Evolutionary conservation across 257 asterid genomes (phyloP).

Genomic region (Solanum gracilifrons): DNA sequence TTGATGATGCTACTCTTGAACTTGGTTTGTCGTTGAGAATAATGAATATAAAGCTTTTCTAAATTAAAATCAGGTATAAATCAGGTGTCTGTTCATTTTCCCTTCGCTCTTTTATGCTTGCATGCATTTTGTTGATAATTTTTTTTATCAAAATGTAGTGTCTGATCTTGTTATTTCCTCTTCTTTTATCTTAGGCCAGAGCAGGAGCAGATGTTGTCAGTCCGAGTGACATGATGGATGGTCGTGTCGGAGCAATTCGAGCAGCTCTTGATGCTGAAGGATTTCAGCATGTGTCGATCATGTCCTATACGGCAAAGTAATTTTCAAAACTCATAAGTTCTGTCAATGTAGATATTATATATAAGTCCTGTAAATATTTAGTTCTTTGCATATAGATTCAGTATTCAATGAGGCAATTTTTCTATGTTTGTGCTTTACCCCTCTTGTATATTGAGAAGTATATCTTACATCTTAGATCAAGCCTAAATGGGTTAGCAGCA

Average conservation of each 20-base stretch:
- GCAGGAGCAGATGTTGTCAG: constrained; percentile 99
- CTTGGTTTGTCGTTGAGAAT: not conserved
- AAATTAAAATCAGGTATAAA: not conserved
- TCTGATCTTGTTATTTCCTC: not conserved
- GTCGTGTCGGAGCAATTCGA: constrained; percentile 94
- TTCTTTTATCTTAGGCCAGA: constrained; percentile 47
- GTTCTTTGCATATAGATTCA: not conserved
- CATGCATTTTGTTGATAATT: not conserved
- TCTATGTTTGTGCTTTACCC: not conserved
- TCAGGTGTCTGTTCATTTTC: not conserved
- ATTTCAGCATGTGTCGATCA: constrained; percentile 72
- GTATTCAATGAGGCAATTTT: not conserved
- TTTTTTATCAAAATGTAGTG: not conserved
- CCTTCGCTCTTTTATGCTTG: not conserved
- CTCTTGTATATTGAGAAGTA: not conserved
- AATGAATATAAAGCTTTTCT: not conserved
- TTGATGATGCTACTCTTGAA: not conserved
- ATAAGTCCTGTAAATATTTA: not conserved
- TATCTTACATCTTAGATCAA: not conserved
- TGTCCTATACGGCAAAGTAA: constrained; percentile 97
- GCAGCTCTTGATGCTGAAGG: constrained; percentile 90
- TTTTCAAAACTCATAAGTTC: not conserved
- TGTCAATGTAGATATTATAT: not conserved
- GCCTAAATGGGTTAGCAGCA: not conserved
- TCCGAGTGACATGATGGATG: constrained; percentile 99